Evolutionary conservation across 2,329 filamentous ascomycete genomes (phyloP), one percentile per base, ranked within the genome.

Genomic region (Hypoxylon sp.): DNA sequence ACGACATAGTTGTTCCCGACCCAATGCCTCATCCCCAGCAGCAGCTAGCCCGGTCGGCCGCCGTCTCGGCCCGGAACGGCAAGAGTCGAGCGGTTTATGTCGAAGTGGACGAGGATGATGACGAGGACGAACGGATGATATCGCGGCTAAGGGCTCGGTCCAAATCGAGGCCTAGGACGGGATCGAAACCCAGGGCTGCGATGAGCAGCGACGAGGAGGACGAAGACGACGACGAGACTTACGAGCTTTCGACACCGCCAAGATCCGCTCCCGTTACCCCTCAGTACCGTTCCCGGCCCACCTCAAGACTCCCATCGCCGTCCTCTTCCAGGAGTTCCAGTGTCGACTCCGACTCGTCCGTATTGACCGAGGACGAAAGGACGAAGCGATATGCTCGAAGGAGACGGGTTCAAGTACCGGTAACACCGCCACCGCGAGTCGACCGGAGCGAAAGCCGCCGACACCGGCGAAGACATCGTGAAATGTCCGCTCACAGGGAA

Each of bases 281-380:
- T 58, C 70, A 71, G 53, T 74, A 77, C 62, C 77, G 76, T 37
- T 80, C 79, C 3, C 78, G 77, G 22, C 77, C 75, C 6, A 70
- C 72, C 20, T 78, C 79, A 41, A 73, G 71, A 55, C 71, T 72
- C 39, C 78, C 75, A 24, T 78, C 72, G 54, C 73, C 72, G 46
- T 77, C 72, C 50, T 79, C 78, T 2, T 71, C 76, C 6, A 75
- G 72, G 52, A 79, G 78, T 24, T 78, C 79, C 5, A 80, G 79
- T 19, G 73, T 73, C 39, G 78, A 78, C 13, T 78, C 78, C n/a
- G 76, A 75, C n/a, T 71, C 72, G 4, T 77, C 75, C 41, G 67
- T 72, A n/a, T 76, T 75, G 28, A 76, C 76, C 6, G 70, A 71
- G 19, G 77, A 78, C 8, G 74, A 77, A 20, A 72, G 68, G 43